A percentile compares a stretch with the other conserved stretches of the same genome.
phyloP scores from a whole-genome alignment of 2,329 filamentous ascomycete species.

The Aspergillus clavatus region DNA sequence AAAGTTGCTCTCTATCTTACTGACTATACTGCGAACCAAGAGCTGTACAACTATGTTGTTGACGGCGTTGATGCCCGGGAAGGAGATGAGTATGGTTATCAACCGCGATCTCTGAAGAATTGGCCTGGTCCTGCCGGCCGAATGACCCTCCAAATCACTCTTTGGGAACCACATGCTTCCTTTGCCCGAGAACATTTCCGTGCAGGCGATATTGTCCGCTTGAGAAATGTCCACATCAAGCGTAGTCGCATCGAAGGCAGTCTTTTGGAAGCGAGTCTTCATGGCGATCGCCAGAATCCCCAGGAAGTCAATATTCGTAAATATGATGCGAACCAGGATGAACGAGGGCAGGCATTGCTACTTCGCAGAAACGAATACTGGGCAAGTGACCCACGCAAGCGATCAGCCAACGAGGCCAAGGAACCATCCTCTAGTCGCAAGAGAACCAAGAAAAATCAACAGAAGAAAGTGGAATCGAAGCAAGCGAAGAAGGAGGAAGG shows the following conservation, averaged over 20 bases:
- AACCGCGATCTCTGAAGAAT: conserved; percentile 29
- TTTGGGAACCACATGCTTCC: conserved; percentile 63
- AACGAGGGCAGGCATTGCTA: conserved; percentile 54
- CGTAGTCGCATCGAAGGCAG: conserved; percentile 47
- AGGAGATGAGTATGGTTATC: conserved; percentile 56
- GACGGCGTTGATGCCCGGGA: conserved; percentile 39
- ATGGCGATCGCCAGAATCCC: conserved; percentile 52
- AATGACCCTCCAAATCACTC: conserved; percentile 64
- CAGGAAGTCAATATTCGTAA: conserved; percentile 56
- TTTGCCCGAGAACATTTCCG: conserved; percentile 54
- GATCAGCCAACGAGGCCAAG: conserved; percentile 22
- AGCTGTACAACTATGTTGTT: conserved; percentile 54
- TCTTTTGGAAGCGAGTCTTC: conserved; percentile 65
- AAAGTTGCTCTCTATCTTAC: conserved; percentile 66
- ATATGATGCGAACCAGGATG: conserved; percentile 45
- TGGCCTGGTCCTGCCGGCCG: conserved; percentile 75
- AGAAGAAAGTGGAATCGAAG: conserved; percentile 26
- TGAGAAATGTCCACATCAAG: conserved; percentile 71
- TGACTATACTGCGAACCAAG: conserved; percentile 71
- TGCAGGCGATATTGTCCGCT: conserved; percentile 56
- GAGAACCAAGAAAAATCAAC: conserved; percentile 32
- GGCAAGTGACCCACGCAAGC: conserved; percentile 38
- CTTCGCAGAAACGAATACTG: conserved; percentile 63
- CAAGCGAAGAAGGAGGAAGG: conserved; percentile 28
- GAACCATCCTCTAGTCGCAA: not conserved